Evolutionary conservation across 352 stramenopile genomes (phyloP), one percentile per base, ranked within the genome.

Genomic region (Nannochloropsis limnetica): DNA sequence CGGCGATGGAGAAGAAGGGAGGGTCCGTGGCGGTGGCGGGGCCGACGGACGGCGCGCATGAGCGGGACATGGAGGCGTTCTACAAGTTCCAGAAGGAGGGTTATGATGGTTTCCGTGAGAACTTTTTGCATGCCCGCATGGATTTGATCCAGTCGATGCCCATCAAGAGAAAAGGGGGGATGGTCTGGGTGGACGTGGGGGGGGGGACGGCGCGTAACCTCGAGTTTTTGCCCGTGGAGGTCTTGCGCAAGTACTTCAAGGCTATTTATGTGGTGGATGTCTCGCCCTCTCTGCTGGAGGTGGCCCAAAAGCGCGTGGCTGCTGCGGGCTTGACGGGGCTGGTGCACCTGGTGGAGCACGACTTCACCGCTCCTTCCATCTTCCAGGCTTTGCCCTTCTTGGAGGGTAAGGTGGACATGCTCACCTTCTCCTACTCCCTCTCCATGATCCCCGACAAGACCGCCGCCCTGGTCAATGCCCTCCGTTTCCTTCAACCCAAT

Each of bases 371-470:
- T 17, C 32, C 80, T 9, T 80, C 29, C 67, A 49, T 83, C 2
- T 80, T 85, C 6, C 22, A 82, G 54, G 80, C 83, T n/a, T 68
- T 88, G 15, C 68, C 43, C 61, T 74, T 74, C 25, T 20, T 29
- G 68, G 32, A 32, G 20, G 81, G 81, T 43, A 80, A 45, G 54
- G 83, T 83, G 2, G 86, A 89, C 84, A 67, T 88, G 17, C 80
- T 89, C 27, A 89, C 86, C 9, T 84, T 89, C 80, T 84, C 79
- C 68, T 89, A 89, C 83, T 87, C 85, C 23, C 85, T 89, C 29
- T 83, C 82, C n/a, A 88, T 88, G 86, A 89, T 89, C 69, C 85
- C 85, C 37, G 80, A 88, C 67, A 80, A 84, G 67, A n/a, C 14
- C n/a, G 83, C 54, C 74, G 74, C 84, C 29, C 22, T 88, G 1